Evolutionary conservation across 306 rosid species (phyloP), one percentile per base, ranked within the genome.

Genomic region (Glycine soja): DNA sequence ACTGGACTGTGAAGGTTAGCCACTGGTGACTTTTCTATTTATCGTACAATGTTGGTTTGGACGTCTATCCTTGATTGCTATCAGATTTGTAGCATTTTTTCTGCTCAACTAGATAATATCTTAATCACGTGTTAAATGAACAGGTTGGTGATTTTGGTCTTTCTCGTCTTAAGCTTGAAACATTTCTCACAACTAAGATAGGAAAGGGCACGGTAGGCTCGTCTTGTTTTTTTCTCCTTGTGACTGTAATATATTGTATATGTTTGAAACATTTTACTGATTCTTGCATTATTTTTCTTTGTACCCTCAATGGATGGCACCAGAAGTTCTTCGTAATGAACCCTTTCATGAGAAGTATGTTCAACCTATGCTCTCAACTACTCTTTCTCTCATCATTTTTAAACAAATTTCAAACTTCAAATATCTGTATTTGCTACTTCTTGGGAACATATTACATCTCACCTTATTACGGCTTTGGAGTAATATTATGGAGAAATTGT

Each of bases 251-350:
- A 46, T 47, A 19, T 24, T 3, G 64, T 81, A 77, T 48, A 77
- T 48, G 61, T 87, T 74, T 69, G 56, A 71, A 70, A 59, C 38
- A 53, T 45, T 11, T 76, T 15, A 63, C 75, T 85, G 70, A 75
- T 75, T 65, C 63, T 75, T 45, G 34, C 45, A 50, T 77, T 78
- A 80, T 85, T 86, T 52, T 85, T 32, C 73, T 85, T 78, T 85
- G 78, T 58, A 96, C 98, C 99, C 98, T 83, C 99, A 96, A 89
- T 96, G 99, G 99, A 96, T 96, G 98, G 99, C 99, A 74, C 99
- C 99, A 40, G 99, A 96, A 92, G 97, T 96, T 85, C 97, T 96
- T 82, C 99, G 99, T 51, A 92, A 96, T 48, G 99, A 96, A 82
- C 97, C 97, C 43, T 92, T 97, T 2, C 97, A 96, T 82, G 99